These are phyloP conservation scores for Baorangia bicolor DNA, from an alignment of 768 basidiomycete genomes.

Conservation along the genomic window DNA sequence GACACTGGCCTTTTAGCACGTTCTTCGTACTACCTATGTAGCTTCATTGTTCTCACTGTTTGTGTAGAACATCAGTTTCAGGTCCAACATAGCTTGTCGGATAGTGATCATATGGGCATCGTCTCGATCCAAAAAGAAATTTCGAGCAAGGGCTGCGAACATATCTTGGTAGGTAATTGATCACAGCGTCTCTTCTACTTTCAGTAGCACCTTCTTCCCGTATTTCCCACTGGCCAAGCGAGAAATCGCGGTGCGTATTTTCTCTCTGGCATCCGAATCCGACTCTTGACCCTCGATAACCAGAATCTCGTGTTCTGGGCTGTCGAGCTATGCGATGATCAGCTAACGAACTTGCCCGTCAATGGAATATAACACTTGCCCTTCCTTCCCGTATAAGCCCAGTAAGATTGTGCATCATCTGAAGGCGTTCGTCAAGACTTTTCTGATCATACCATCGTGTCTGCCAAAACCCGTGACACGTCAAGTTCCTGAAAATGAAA, in stretches of 20 bases:
- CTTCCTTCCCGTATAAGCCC: constrained; percentile 53
- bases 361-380: constrained; percentile 34
- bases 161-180: neutral
- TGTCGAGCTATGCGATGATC: constrained; percentile 50
- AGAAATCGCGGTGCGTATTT: constrained; percentile 35
- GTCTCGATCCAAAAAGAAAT: neutral
- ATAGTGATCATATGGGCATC: neutral
- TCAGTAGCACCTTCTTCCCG: constrained; percentile 52
- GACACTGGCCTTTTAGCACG: neutral
- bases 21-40: neutral
- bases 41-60: neutral
- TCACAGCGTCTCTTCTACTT: constrained; percentile 32
- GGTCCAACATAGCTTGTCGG: neutral
- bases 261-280: constrained; percentile 38
- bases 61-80: neutral
- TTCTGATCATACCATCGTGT: constrained; percentile 63
- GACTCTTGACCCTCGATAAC: constrained; percentile 41
- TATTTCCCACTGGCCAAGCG: constrained; percentile 36
- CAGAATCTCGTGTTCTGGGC: constrained; percentile 69
- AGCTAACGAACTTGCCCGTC: neutral
- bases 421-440: constrained; percentile 46
- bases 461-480: constrained; percentile 78
- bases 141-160: neutral
- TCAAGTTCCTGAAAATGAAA: constrained; percentile 85
- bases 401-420: constrained; percentile 51